These are phyloP conservation scores for Pichia insulana DNA, from an alignment of 805 yeast genomes.

Conservation along the genomic window DNA sequence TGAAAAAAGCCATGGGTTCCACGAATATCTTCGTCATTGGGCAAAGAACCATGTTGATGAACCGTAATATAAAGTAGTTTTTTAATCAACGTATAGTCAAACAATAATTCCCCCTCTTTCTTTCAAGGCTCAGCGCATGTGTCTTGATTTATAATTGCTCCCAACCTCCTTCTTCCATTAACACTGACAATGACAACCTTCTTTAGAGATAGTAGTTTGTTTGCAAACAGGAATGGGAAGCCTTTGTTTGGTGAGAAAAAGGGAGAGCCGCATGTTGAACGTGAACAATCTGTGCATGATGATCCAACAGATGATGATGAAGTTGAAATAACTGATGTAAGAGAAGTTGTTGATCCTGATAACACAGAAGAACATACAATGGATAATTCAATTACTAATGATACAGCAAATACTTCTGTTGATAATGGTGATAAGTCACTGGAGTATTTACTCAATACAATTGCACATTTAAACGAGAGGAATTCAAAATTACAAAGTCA, in stretches of 20 bases:
- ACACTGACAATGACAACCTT: neutral
- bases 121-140: neutral
- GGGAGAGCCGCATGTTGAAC: neutral
- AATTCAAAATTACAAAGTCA: conserved; percentile 9
- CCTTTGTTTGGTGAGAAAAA: conserved; percentile 1
- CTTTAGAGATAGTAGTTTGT: neutral
- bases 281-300: neutral
- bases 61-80: too few species aligned
- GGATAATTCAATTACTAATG: neutral
- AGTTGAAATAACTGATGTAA: conserved; percentile 10
- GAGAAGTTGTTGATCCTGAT: conserved; percentile 3
- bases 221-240: conserved; percentile 1
- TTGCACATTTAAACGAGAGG: conserved; percentile 10
- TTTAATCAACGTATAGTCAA: too few species aligned
- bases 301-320: neutral
- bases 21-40: conserved; percentile 13
- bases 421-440: conserved; percentile 11
- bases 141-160: too few species aligned
- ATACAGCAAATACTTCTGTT: neutral
- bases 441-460: conserved; percentile 16
- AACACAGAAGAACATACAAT: neutral
- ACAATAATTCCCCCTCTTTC: too few species aligned
- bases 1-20: conserved; percentile 12
- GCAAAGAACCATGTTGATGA: neutral
- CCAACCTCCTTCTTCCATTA: neutral